These are phyloP conservation scores for Fusarium sp. DNA, from an alignment of 2,329 filamentous ascomycete genomes.

Conservation along the genomic window DNA sequence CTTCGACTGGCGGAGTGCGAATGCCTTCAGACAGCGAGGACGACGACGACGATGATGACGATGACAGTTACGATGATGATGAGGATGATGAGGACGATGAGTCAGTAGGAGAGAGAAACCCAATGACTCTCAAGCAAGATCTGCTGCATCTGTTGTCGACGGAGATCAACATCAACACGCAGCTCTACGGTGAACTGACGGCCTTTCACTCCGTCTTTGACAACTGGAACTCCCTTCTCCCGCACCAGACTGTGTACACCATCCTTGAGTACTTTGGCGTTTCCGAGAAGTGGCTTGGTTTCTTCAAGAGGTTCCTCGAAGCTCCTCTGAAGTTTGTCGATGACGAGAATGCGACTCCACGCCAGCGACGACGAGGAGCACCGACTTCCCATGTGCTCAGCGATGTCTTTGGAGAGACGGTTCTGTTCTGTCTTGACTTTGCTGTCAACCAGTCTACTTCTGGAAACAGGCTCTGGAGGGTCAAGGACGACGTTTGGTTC, in stretches of 20 bases:
- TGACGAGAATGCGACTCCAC: slow-evolving; percentile 60
- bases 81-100: slow-evolving; percentile 17
- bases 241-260: slow-evolving; percentile 68
- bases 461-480: slow-evolving; percentile 68
- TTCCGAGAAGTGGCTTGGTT: slow-evolving; percentile 64
- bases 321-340: slow-evolving; percentile 69
- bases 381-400: slow-evolving; percentile 71
- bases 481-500: slow-evolving; percentile 76
- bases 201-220: slow-evolving; percentile 61
- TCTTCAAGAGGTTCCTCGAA: slow-evolving; percentile 70
- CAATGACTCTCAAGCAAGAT: slow-evolving; percentile 59
- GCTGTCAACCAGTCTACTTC: slow-evolving; percentile 69
- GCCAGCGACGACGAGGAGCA: slow-evolving; percentile 65
- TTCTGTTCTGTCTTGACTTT: slow-evolving; percentile 75
- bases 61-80: slow-evolving; percentile 5
- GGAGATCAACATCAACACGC: slow-evolving; percentile 59
- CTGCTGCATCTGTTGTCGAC: slow-evolving; percentile 62
- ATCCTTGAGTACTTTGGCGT: slow-evolving; percentile 71
- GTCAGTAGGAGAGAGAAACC: slow-evolving; percentile 42
- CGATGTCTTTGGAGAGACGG: slow-evolving; percentile 68
- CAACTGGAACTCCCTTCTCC: slow-evolving; percentile 56
- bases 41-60: not conserved
- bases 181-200: slow-evolving; percentile 58
- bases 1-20: not conserved
- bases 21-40: not conserved